Evolutionary conservation across 1,284 basidiomycete species (phyloP).

Genomic region (Tilletia caries): DNA sequence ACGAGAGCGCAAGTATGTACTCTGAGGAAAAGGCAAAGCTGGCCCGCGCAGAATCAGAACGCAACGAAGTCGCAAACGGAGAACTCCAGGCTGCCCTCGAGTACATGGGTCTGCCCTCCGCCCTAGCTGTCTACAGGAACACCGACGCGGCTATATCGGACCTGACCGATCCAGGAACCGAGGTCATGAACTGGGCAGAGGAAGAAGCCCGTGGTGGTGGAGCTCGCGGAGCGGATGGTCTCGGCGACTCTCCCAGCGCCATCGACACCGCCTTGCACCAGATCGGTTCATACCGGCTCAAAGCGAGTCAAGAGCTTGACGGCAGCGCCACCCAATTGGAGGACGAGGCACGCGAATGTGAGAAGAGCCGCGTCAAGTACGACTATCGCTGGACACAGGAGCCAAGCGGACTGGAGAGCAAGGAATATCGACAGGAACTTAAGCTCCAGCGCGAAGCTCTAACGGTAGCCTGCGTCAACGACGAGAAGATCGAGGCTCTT

Average conservation of each 20-base stretch:
- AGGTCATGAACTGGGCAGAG: slow-evolving; percentile 72
- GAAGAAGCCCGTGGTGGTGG: slow-evolving; percentile 66
- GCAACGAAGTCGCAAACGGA: slow-evolving; percentile 75
- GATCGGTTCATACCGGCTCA: slow-evolving; percentile 20
- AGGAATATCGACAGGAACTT: slow-evolving; percentile 71
- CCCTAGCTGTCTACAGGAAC: slow-evolving; percentile 69
- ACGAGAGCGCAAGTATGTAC: slow-evolving; percentile 92
- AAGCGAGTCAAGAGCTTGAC: slow-evolving; percentile 30
- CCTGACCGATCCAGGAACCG: slow-evolving; percentile 64
- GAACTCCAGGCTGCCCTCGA: slow-evolving; percentile 78
- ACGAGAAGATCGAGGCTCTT: slow-evolving; percentile 69
- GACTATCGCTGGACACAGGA: slow-evolving; percentile 83
- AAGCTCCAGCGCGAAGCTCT: slow-evolving; percentile 73
- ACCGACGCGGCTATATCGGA: slow-evolving; percentile 52
- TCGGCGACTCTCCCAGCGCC: slow-evolving; percentile 36
- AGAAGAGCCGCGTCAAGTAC: slow-evolving; percentile 65
- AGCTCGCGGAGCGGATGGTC: slow-evolving; percentile 66
- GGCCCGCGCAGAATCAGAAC: slow-evolving; percentile 81
- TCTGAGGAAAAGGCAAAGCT: slow-evolving; percentile 98
- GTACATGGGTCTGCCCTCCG: slow-evolving; percentile 73
- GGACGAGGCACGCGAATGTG: slow-evolving; percentile 55
- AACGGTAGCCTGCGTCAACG: slow-evolving; percentile 73
- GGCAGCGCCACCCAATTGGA: slow-evolving; percentile 35
- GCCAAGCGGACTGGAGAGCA: slow-evolving; percentile 64
- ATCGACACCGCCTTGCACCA: slow-evolving; percentile 32